Evolutionary conservation across 495 filamentous ascomycete species (phyloP), one percentile per base, ranked within the genome.

Genomic region (Talaromyces wortmannii): DNA sequence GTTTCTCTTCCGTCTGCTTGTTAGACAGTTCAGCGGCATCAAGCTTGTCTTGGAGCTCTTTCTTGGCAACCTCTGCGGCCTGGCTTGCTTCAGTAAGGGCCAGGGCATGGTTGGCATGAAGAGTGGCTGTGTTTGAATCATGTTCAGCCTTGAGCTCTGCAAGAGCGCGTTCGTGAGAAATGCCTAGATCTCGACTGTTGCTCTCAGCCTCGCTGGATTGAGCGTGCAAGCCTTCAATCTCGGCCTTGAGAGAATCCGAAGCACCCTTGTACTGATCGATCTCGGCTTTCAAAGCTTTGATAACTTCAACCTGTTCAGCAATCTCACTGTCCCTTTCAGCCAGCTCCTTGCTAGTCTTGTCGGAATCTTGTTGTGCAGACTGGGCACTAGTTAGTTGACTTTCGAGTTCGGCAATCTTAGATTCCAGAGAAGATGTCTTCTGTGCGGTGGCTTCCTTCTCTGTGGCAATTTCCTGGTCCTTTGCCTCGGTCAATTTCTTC

Each of bases 261-360:
- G 62, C 63, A 50, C 69, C 55, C 57, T 70, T 71, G 13, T 75
- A 60, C 31, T 73, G 66, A 3, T 58, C 57, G 29, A 76, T 68
- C 43, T 77, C 64, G 31, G 55, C 62, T 31, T 70, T 72, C 45
- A 74, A 48, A 40, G 65, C 64, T 42, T 66, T 69, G 5, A 73
- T 53, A 11, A 63, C 66, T 52, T 71, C 55, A 52, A 67, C 70
- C 12, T 76, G 63, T 33, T 72, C 67, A 3, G 57, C 55, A 17
- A 76, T 68, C 45, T 77, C 64, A 33, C 69, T 59, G 6, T 75
- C 67, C 53, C 75, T 76, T 45, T 67, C 66, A 7, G 69, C 69
- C 13, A 76, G 53, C 18, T 60, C 59, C 6, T 56, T 58, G 17
- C 55, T 48, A 0, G 61, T 64, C 18, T 71, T 57, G 32, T 69